phyloP scores from a whole-genome alignment of 352 stramenopile genomes.

The Phytopythium oedochilum region DNA sequence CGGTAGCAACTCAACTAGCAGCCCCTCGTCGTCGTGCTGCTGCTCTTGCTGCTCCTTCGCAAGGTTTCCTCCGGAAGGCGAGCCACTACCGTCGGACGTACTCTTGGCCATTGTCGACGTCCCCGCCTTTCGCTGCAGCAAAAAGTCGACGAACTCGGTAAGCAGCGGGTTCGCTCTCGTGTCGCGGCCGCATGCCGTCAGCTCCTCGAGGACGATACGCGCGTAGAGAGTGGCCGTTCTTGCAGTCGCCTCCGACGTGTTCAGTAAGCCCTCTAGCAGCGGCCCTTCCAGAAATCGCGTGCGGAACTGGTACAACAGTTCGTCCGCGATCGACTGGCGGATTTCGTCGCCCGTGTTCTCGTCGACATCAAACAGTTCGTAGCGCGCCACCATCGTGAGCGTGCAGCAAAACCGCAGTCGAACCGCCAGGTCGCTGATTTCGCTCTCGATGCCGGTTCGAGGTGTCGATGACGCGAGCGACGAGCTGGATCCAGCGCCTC shows the following conservation, averaged over 20 bases:
- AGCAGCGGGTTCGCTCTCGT: constrained; percentile 73
- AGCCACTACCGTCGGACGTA: not conserved
- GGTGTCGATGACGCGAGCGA: constrained; percentile 13
- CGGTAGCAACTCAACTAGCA: constrained; percentile 38
- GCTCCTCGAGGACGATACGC: constrained; percentile 74
- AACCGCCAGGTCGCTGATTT: constrained; percentile 53
- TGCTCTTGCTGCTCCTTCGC: not conserved
- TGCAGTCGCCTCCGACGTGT: constrained; percentile 61
- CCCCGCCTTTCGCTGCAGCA: constrained; percentile 38
- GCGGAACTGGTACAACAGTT: constrained; percentile 70
- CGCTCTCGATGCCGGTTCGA: constrained; percentile 29
- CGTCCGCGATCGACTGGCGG: constrained; percentile 61
- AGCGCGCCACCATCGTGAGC: constrained; percentile 75
- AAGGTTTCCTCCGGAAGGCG: not conserved
- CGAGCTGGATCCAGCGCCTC: constrained; percentile 6
- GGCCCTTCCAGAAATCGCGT: constrained; percentile 64
- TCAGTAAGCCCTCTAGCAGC: constrained; percentile 59
- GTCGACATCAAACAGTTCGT: constrained; percentile 48
- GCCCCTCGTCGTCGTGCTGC: constrained; percentile 5
- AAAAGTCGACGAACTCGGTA: constrained; percentile 72
- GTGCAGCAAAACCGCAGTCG: constrained; percentile 84
- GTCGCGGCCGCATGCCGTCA: constrained; percentile 63
- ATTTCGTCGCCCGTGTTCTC: constrained; percentile 33
- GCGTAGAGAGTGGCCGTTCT: constrained; percentile 71
- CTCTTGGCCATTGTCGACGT: not conserved